Conservation (phyloP, 2,329 filamentous ascomycete species). For the Exophiala aquamarina region DNA sequence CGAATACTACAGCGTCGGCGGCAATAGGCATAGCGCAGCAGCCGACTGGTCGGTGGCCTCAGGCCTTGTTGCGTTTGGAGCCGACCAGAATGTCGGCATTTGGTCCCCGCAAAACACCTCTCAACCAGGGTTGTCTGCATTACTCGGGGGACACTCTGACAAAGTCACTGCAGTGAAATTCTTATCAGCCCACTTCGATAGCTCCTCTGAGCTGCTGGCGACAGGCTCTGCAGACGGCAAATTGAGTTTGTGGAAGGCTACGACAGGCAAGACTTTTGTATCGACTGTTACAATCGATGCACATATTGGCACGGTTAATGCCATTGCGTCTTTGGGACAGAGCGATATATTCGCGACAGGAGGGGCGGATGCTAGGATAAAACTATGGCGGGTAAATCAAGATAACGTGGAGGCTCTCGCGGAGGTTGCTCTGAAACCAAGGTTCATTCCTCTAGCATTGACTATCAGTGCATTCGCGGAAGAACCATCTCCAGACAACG, state of each 20-base stretch:
- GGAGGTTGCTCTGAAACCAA: slow-evolving; percentile 70
- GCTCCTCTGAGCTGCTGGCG: slow-evolving; percentile 60
- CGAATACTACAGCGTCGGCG: slow-evolving; percentile 71
- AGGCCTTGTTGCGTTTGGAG: slow-evolving; percentile 81
- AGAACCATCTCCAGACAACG: slow-evolving; percentile 43
- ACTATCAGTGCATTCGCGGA: slow-evolving; percentile 64
- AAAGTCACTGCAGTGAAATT: slow-evolving; percentile 83
- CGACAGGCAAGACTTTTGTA: slow-evolving; percentile 39
- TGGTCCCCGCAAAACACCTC: slow-evolving; percentile 64
- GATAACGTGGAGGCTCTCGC: slow-evolving; percentile 57
- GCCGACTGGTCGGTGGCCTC: slow-evolving; percentile 78
- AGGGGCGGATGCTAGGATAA: slow-evolving; percentile 62
- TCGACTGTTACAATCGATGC: slow-evolving; percentile 54
- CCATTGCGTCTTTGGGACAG: slow-evolving; percentile 49
- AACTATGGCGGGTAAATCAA: slow-evolving; percentile 64
- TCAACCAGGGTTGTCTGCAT: slow-evolving; percentile 59
- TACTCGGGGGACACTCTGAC: slow-evolving; percentile 75
- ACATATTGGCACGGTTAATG: slow-evolving; percentile 75
- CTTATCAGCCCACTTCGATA: slow-evolving; percentile 51
- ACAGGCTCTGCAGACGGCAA: slow-evolving; percentile 80
- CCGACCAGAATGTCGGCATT: slow-evolving; percentile 82
- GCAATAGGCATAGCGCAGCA: slow-evolving; percentile 84
- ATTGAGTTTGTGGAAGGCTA: slow-evolving; percentile 62
- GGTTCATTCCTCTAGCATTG: slow-evolving; percentile 78
- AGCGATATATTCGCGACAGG: slow-evolving; percentile 57